Percentiles rank a stretch among this genome's conserved stretches.
phyloP scores from a whole-genome alignment of 2,329 filamentous ascomycete species.

The Zymoseptoria pseudotritici region DNA sequence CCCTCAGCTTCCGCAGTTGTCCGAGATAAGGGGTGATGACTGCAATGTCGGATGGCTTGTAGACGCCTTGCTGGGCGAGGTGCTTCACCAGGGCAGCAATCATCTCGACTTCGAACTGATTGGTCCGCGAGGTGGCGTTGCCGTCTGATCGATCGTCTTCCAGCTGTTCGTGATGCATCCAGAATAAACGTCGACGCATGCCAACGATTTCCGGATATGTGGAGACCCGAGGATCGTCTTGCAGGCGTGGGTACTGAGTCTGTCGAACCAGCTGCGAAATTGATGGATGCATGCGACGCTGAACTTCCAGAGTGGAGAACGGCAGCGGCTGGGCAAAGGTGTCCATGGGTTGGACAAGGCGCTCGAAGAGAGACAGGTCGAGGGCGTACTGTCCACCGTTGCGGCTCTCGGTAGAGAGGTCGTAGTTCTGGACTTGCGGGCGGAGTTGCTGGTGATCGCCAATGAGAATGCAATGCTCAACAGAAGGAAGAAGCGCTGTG shows the following conservation, averaged over 20 bases:
- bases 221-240: conserved; percentile 37
- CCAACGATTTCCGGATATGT: conserved; percentile 38
- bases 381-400: conserved; percentile 47
- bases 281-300: conserved; percentile 58
- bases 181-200: conserved; percentile 49
- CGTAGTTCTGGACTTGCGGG: conserved; percentile 50
- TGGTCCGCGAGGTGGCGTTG: conserved; percentile 51
- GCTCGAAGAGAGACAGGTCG: conserved; percentile 56
- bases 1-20: conserved; percentile 48
- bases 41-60: conserved; percentile 57
- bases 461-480: conserved; percentile 57
- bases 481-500: conserved; percentile 50
- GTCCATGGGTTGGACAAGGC: conserved; percentile 38
- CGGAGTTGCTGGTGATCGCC: conserved; percentile 58
- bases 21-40: conserved; percentile 61
- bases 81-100: conserved; percentile 55
- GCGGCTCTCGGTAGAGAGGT: conserved; percentile 43
- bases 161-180: conserved; percentile 51
- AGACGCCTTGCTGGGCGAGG: conserved; percentile 56
- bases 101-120: conserved; percentile 58
- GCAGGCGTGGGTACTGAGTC: conserved; percentile 50
- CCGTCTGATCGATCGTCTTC: conserved; percentile 34
- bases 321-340: conserved; percentile 3
- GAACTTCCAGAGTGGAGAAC: conserved; percentile 44
- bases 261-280: conserved; percentile 53